Percentiles rank a stretch among this genome's conserved stretches.
Evolutionary conservation across 192 early-diverging fungal genomes (phyloP).

Genomic region (Backusella mclennaniae): DNA sequence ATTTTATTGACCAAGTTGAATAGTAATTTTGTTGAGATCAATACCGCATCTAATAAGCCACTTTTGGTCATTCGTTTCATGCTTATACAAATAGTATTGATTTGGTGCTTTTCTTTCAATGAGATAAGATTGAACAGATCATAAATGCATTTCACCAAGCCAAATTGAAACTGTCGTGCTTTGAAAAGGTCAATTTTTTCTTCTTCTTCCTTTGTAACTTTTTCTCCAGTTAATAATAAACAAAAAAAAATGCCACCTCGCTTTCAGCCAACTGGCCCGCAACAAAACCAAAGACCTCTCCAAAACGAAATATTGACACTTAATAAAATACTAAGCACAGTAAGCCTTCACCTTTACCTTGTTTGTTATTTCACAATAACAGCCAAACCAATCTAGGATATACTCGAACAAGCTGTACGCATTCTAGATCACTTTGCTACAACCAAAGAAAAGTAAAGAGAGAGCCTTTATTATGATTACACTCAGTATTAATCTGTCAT

Average conservation of each 20-base stretch:
- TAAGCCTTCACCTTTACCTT: not conserved
- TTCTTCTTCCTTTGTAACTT: not conserved
- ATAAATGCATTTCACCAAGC: too few relatives aligned
- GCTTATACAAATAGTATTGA: too few relatives aligned
- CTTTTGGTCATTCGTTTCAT: too few relatives aligned
- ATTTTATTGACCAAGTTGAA: too few relatives aligned
- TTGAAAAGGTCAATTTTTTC: too few relatives aligned
- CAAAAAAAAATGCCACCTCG: slow-evolving; percentile 23
- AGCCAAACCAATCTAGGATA: slow-evolving; percentile 15
- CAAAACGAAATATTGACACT: slow-evolving; percentile 25
- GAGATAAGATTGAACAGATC: too few relatives aligned
- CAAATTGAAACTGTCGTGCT: too few relatives aligned
- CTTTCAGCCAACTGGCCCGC: not conserved
- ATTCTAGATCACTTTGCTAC: slow-evolving; percentile 30
- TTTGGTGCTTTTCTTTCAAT: too few relatives aligned
- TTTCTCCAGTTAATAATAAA: not conserved
- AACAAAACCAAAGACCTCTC: slow-evolving; percentile 17
- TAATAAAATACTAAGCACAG: slow-evolving; percentile 19
- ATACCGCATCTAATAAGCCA: too few relatives aligned
- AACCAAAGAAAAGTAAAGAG: slow-evolving; percentile 14
- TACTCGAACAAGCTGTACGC: slow-evolving; percentile 24
- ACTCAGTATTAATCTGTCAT: not conserved
- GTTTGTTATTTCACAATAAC: not conserved
- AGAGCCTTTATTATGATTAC: not conserved
- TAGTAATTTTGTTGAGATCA: too few relatives aligned